A percentile compares a stretch with the other conserved stretches of the same genome.
Conservation (phyloP, 1,284 basidiomycete genomes). For the Kwoniella shivajii region DNA sequence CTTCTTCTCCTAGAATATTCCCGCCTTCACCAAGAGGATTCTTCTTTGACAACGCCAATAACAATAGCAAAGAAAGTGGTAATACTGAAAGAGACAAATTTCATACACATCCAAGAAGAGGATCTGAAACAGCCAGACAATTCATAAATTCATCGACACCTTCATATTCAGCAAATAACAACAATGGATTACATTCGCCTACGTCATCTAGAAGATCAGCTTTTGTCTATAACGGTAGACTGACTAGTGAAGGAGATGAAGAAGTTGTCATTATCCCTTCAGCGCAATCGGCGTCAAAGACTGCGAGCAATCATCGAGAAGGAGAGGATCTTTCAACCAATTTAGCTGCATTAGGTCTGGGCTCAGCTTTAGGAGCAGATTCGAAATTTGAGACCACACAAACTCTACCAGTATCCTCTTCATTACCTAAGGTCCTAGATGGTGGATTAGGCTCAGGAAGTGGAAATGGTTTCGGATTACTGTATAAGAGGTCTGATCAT, state of each 20-base stretch:
- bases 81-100: constrained; percentile 10
- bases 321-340: background rate
- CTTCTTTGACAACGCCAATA: background rate
- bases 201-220: constrained; percentile 13
- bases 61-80: background rate
- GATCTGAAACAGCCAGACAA: background rate
- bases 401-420: background rate
- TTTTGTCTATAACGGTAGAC: constrained; percentile 13
- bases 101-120: constrained; percentile 6
- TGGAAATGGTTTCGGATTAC: constrained; percentile 4
- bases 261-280: constrained; percentile 10
- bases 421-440: constrained; percentile 8
- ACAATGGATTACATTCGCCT: background rate
- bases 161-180: too few relatives aligned
- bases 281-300: background rate
- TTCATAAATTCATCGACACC: background rate
- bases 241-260: background rate
- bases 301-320: background rate
- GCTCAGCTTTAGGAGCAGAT: background rate
- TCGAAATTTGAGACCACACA: background rate
- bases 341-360: background rate
- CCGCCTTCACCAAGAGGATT: constrained; percentile 7
- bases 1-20: constrained; percentile 3
- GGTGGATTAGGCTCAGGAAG: constrained; percentile 7
- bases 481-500: background rate